Percentiles rank a stretch among this genome's conserved stretches.
Conservation (phyloP, 192 early-diverging fungal genomes). For the Kickxella alabastrina region DNA sequence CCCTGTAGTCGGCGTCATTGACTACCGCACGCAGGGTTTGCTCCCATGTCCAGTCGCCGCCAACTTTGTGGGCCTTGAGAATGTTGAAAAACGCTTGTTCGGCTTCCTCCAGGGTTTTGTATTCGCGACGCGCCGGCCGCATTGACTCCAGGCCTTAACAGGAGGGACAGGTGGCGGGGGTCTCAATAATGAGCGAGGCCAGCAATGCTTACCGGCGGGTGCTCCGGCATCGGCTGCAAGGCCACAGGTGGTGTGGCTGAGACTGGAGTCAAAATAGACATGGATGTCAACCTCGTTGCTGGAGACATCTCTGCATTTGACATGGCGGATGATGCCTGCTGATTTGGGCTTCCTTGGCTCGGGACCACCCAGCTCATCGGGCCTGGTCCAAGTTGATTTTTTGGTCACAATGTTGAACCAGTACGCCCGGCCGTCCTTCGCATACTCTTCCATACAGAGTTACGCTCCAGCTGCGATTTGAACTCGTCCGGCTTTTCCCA, state of each 20-base stretch:
- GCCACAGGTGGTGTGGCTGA: neutral
- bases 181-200: neutral
- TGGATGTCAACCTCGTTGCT: no score
- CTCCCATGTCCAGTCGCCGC: constrained; percentile 88
- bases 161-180: constrained; percentile 18
- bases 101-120: constrained; percentile 75
- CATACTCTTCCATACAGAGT: constrained; percentile 80
- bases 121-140: constrained; percentile 50
- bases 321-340: no score
- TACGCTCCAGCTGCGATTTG: constrained; percentile 68
- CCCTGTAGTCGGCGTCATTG: constrained; percentile 78
- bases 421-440: constrained; percentile 75
- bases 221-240: no score
- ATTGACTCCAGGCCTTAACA: constrained; percentile 5
- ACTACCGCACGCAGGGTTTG: constrained; percentile 82
- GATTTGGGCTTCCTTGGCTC: no score
- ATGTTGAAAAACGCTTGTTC: constrained; percentile 72
- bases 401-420: constrained; percentile 78
- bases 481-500: constrained; percentile 97
- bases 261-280: no score
- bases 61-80: constrained; percentile 68
- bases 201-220: no score
- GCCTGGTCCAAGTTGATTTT: constrained; percentile 84
- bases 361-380: constrained; percentile 58
- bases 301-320: neutral